Evolutionary conservation across 2,329 filamentous ascomycete species (phyloP), one percentile per base, ranked within the genome.

Genomic region (Thielaviopsis euricoi): DNA sequence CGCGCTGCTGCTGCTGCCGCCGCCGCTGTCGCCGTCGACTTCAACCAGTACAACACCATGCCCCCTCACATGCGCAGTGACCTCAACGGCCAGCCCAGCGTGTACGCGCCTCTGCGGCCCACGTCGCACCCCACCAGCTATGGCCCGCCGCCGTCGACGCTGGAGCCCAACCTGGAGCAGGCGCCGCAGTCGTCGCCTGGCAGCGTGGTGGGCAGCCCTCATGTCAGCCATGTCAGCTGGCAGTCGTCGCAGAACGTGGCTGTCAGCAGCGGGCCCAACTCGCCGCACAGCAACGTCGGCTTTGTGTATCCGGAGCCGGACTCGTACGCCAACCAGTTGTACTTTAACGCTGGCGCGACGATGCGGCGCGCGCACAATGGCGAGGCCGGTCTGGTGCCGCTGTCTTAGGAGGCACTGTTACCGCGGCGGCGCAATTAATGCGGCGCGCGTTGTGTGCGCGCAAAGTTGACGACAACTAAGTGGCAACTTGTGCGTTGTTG

Each of bases 231-330:
- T 61, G 78, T 88, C 62, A 86, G 87, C 57, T 96, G 91, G 90
- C 86, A 89, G 63, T 94, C 89, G 4, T 89, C 89, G 3, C 56
- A 58, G 17, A 54, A 55, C 10, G 54, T 49, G 25, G 51, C 23
- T 26, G 55, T 56, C 49, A 52, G 46, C 55, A 51, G 46, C 17
- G 50, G 46, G 26, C 55, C 55, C 15, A 46, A 52, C 26, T 85
- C 86, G 9, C 86, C 89, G 61, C 71, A 74, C 51, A 80, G 78
- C 51, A 81, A 79, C 54, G 76, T 76, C 62, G 52, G 59, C 21
- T 90, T 89, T 62, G 82, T 87, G 61, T 95, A 94, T 67, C 82
- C 85, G 7, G 94, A 96, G 64, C 86, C 88, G 0, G 89, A 95
- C 64, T 80, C 81, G 25, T 85, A 84, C 61, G 77, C 78, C 40